Percentiles rank a stretch among this genome's conserved stretches.
Evolutionary conservation across 768 basidiomycete species (phyloP).

Genomic region (Lactarius vividus): DNA sequence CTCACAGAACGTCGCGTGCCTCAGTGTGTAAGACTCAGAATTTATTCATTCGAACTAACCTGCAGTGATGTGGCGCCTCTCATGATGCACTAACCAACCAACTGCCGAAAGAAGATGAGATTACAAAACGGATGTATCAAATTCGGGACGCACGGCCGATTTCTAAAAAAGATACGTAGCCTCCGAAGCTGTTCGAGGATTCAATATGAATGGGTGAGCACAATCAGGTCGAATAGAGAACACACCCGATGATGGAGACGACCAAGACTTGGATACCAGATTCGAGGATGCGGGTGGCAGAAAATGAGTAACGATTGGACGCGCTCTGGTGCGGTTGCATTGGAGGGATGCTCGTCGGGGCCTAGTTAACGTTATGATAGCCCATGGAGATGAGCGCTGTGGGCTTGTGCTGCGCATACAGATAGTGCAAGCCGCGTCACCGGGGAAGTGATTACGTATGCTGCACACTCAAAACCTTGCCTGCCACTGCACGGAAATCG

Average conservation of each 20-base stretch:
- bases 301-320: neutral
- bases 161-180: constrained; percentile 26
- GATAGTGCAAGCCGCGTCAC: neutral
- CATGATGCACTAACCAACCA: constrained; percentile 22
- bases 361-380: neutral
- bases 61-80: constrained; percentile 14
- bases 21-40: neutral
- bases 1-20: neutral
- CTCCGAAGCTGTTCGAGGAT: constrained; percentile 18
- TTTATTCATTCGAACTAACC: constrained; percentile 2
- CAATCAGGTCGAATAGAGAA: neutral
- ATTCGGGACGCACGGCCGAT: constrained; percentile 22
- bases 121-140: neutral
- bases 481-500: constrained; percentile 1
- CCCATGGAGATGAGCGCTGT: neutral
- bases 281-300: constrained; percentile 10
- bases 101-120: constrained; percentile 9
- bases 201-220: neutral
- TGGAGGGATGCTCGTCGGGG: neutral
- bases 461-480: neutral
- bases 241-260: constrained; percentile 25
- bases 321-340: constrained; percentile 10
- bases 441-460: constrained; percentile 5
- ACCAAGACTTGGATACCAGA: constrained; percentile 20
- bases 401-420: neutral